phyloP scores from a whole-genome alignment of 148 eudicot species.

The Nepenthes mirabilis region DNA sequence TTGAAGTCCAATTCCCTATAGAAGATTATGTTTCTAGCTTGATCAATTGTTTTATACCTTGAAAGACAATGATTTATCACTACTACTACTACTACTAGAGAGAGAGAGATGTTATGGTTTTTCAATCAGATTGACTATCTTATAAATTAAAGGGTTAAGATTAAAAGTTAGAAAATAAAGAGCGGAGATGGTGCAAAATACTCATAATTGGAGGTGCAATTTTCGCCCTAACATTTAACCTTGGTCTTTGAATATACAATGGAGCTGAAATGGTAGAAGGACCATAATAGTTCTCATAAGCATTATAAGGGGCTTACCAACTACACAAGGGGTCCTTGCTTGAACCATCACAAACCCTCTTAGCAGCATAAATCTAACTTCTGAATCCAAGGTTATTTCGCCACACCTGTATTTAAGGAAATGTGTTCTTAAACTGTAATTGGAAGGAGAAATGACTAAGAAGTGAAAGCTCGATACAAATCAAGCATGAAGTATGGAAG shows the following conservation, averaged over 20 bases:
- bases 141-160: too few relatives aligned
- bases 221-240: conserved; percentile 49
- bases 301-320: conserved; percentile 30
- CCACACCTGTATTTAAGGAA: conserved; percentile 60
- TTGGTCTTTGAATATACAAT: conserved; percentile 56
- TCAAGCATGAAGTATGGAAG: too few relatives aligned
- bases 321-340: conserved; percentile 95
- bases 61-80: conserved; percentile 41
- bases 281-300: neutral
- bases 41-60: conserved; percentile 29
- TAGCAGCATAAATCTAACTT: conserved; percentile 46
- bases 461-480: too few relatives aligned
- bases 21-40: conserved; percentile 48
- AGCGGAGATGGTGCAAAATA: too few relatives aligned
- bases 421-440: neutral
- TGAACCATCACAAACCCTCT: conserved; percentile 78
- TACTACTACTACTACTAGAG: too few relatives aligned
- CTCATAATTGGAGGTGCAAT: conserved; percentile 13
- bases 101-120: too few relatives aligned
- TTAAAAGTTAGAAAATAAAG: too few relatives aligned
- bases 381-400: conserved; percentile 45
- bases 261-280: neutral
- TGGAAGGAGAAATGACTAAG: conserved; percentile 1
- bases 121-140: too few relatives aligned
- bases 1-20: conserved; percentile 27